Percentiles rank a stretch among this genome's conserved stretches.
phyloP scores from a whole-genome alignment of 2,329 filamentous ascomycete species.

The Helotiales sp. region DNA sequence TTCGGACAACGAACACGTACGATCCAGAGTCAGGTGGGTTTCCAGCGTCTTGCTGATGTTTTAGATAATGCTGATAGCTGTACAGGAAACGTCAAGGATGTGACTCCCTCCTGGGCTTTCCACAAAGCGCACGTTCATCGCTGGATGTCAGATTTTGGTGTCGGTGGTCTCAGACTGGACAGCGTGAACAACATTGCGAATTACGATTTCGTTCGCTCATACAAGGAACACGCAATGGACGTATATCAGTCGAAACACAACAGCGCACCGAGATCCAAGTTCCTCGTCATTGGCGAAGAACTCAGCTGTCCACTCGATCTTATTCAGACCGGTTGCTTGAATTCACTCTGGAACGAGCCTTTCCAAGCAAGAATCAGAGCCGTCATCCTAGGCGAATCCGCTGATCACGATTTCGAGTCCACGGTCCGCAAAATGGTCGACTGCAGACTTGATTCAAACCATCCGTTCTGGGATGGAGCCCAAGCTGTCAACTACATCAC shows the following conservation, averaged over 20 bases:
- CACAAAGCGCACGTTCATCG: slow-evolving; percentile 28
- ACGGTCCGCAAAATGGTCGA: slow-evolving; percentile 31
- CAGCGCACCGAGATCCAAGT: slow-evolving; percentile 22
- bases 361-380: slow-evolving; percentile 27
- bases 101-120: slow-evolving; percentile 28
- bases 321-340: slow-evolving; percentile 20
- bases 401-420: slow-evolving; percentile 21
- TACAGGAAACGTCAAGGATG: slow-evolving; percentile 8
- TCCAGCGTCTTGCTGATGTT: background rate
- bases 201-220: slow-evolving; percentile 29
- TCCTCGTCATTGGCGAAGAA: slow-evolving; percentile 32
- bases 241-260: slow-evolving; percentile 21
- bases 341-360: slow-evolving; percentile 31
- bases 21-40: slow-evolving; percentile 22
- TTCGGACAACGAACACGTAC: slow-evolving; percentile 19
- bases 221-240: slow-evolving; percentile 29
- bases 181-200: slow-evolving; percentile 31
- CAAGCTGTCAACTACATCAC: slow-evolving; percentile 32
- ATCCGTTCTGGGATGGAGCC: slow-evolving; percentile 28
- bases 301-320: slow-evolving; percentile 29
- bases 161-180: slow-evolving; percentile 29
- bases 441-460: slow-evolving; percentile 24
- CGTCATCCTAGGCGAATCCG: slow-evolving; percentile 17
- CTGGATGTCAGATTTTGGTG: slow-evolving; percentile 29
- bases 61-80: background rate